Conservation (phyloP, 1,139 yeast genomes). For the Saccharomyces uvarum region DNA sequence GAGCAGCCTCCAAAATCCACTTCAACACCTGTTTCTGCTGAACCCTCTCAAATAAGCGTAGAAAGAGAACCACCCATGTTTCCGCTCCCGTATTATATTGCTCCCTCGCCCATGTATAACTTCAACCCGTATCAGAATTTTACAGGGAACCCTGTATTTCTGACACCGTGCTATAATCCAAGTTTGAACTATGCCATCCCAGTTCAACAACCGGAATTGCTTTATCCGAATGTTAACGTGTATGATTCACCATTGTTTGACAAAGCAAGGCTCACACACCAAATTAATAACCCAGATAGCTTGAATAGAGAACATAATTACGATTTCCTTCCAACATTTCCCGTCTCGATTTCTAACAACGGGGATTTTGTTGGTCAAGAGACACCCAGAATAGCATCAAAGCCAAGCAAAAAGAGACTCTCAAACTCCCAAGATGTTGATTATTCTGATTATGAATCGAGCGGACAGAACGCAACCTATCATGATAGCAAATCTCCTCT, state of each 20-base stretch:
- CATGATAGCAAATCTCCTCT: not conserved
- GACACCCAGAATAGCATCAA: not conserved
- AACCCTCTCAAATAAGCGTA: not conserved
- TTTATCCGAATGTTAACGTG: not conserved
- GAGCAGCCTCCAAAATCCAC: conserved; percentile 34
- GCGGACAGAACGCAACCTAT: not conserved
- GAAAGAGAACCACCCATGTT: not conserved
- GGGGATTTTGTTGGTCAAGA: not conserved
- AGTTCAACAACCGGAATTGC: not conserved
- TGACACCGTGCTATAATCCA: conserved; percentile 2
- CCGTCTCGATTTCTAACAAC: not conserved
- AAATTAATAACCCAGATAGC: not conserved
- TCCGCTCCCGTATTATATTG: conserved; percentile 1
- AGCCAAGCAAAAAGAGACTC: not conserved
- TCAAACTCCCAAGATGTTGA: not conserved
- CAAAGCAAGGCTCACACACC: not conserved
- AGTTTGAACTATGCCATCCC: conserved; percentile 9
- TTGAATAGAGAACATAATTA: not conserved
- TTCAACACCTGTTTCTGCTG: conserved; percentile 29
- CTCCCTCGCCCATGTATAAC: conserved; percentile 4
- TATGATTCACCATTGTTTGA: not conserved
- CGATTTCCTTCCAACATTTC: not conserved
- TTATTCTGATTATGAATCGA: not conserved
- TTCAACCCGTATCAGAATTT: conserved; percentile 2
- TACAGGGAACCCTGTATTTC: not conserved